These are phyloP conservation scores for Globisporangium ultimum DNA, from an alignment of 352 stramenopile genomes.

Conservation along the genomic window DNA sequence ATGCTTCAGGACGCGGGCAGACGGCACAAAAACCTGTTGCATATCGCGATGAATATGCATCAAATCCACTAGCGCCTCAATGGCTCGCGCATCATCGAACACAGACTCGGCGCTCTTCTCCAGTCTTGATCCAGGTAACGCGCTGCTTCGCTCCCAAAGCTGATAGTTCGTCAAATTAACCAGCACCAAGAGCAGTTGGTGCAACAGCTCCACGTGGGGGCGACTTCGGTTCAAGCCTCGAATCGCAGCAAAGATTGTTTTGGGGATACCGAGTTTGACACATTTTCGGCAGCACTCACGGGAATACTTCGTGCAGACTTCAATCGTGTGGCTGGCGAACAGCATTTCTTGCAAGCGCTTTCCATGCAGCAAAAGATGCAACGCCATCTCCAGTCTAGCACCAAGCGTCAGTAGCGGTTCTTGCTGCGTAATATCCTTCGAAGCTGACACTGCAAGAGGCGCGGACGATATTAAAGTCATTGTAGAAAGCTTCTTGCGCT, in stretches of 20 bases:
- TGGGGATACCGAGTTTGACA: slow-evolving; percentile 76
- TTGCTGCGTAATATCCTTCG: slow-evolving; percentile 13
- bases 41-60: slow-evolving; percentile 94
- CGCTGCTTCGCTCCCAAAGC: slow-evolving; percentile 17
- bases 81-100: slow-evolving; percentile 53
- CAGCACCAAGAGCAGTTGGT: slow-evolving; percentile 78
- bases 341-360: slow-evolving; percentile 92
- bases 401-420: slow-evolving; percentile 55
- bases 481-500: slow-evolving; percentile 51
- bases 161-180: slow-evolving; percentile 87
- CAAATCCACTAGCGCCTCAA: slow-evolving; percentile 91
- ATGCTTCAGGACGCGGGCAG: slow-evolving; percentile 53
- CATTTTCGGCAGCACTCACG: slow-evolving; percentile 89
- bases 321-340: slow-evolving; percentile 89
- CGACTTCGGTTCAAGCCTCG: slow-evolving; percentile 92
- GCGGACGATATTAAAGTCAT: slow-evolving; percentile 43
- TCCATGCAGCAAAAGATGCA: slow-evolving; percentile 71
- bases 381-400: slow-evolving; percentile 57
- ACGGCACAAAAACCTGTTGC: slow-evolving; percentile 75
- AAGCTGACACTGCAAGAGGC: slow-evolving; percentile 16
- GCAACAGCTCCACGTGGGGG: slow-evolving; percentile 93
- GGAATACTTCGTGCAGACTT: slow-evolving; percentile 91
- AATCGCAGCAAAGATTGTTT: slow-evolving; percentile 91
- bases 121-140: slow-evolving; percentile 14
- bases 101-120: slow-evolving; percentile 40